These are phyloP conservation scores for Vaccinium myrtillus DNA, from an alignment of 148 eudicot genomes.

Conservation along the genomic window DNA sequence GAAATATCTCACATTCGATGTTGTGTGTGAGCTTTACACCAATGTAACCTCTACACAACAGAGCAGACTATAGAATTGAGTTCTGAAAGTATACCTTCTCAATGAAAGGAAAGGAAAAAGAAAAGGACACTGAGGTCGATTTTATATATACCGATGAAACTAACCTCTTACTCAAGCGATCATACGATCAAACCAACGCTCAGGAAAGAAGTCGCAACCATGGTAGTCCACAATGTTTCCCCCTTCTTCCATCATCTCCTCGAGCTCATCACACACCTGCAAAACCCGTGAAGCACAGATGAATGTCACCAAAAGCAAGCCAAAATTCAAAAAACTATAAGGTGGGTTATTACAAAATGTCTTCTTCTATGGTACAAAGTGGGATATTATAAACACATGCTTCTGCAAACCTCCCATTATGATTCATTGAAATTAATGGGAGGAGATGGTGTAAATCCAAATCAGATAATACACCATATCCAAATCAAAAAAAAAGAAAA, in stretches of 20 bases:
- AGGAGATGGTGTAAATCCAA: not conserved
- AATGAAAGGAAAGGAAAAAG: not conserved
- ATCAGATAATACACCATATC: too few species aligned
- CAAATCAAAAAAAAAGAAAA: too few species aligned
- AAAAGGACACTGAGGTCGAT: not conserved
- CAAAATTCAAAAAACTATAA: not conserved
- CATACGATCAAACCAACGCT: slow-evolving; percentile 93
- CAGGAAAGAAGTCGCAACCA: slow-evolving; percentile 96
- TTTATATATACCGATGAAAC: not conserved
- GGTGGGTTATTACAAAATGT: not conserved
- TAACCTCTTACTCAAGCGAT: slow-evolving; percentile 75
- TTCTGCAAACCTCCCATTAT: not conserved
- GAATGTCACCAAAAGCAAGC: not conserved
- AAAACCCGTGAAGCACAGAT: not conserved
- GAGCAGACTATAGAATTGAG: not conserved
- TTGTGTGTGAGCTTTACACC: slow-evolving; percentile 79
- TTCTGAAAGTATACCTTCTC: slow-evolving; percentile 2
- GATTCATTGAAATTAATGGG: too few species aligned
- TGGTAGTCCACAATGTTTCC: slow-evolving; percentile 90
- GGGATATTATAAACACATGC: too few species aligned
- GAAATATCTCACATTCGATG: slow-evolving; percentile 73
- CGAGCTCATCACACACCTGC: slow-evolving; percentile 61
- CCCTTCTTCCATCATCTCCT: slow-evolving; percentile 82
- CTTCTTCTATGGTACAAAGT: too few species aligned
- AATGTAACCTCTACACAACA: slow-evolving; percentile 61